Percentiles rank a stretch among this genome's conserved stretches.
These are phyloP conservation scores for Exophiala sideris DNA, from an alignment of 2,329 filamentous ascomycete species.

Conservation along the genomic window DNA sequence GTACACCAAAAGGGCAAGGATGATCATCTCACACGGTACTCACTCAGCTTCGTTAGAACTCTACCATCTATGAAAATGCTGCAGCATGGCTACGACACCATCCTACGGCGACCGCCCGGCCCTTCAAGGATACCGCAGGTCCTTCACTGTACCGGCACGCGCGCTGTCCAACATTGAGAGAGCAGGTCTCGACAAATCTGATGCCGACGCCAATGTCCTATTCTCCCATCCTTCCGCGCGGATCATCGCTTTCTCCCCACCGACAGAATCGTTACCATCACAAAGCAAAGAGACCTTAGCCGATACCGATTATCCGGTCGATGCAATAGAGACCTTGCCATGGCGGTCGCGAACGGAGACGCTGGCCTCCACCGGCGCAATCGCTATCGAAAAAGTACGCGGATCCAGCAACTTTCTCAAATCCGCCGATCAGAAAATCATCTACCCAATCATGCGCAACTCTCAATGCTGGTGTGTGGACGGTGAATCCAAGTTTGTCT, in stretches of 20 bases:
- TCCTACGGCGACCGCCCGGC: slow-evolving; percentile 26
- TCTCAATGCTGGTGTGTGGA: slow-evolving; percentile 95
- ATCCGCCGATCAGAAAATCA: slow-evolving; percentile 64
- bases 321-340: slow-evolving; percentile 61
- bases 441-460: slow-evolving; percentile 82
- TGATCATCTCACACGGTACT: too few relatives aligned
- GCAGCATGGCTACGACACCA: slow-evolving; percentile 27
- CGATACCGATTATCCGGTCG: slow-evolving; percentile 48
- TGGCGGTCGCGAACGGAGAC: slow-evolving; percentile 75
- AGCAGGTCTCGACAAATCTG: slow-evolving; percentile 30
- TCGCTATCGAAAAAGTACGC: slow-evolving; percentile 81
- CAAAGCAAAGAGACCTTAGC: slow-evolving; percentile 40
- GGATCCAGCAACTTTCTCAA: slow-evolving; percentile 85
- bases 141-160: slow-evolving; percentile 25
- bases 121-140: slow-evolving; percentile 25
- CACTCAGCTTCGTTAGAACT: neutral
- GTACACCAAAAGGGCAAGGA: too few relatives aligned
- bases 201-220: slow-evolving; percentile 45
- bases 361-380: slow-evolving; percentile 75
- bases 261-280: slow-evolving; percentile 29
- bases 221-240: slow-evolving; percentile 71
- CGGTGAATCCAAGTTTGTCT: slow-evolving; percentile 76
- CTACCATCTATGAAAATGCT: slow-evolving; percentile 15
- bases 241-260: slow-evolving; percentile 62
- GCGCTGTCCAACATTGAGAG: slow-evolving; percentile 24